A percentile compares a stretch with the other conserved stretches of the same genome.
Evolutionary conservation across 148 eudicot genomes (phyloP).

Genomic region (Camellia japonica): DNA sequence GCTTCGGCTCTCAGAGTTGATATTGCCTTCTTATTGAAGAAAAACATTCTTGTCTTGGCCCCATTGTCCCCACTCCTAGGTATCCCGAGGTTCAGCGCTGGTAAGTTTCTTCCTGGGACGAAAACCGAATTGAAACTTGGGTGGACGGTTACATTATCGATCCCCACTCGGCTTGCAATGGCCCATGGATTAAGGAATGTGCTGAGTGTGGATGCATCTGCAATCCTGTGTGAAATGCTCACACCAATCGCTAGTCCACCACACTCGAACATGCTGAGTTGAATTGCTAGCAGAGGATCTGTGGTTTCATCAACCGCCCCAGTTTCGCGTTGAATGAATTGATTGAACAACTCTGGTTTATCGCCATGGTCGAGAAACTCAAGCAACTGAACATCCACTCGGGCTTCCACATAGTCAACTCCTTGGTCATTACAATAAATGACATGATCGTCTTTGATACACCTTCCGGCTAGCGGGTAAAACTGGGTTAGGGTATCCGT

Average conservation of each 20-base stretch:
- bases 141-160: too few species aligned
- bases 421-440: conserved; percentile 24
- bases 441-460: background rate
- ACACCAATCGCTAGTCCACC: too few species aligned
- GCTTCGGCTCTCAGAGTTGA: background rate
- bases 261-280: too few species aligned
- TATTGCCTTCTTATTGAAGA: background rate
- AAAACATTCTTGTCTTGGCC: background rate
- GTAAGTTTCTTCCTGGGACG: too few species aligned
- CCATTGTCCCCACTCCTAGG: background rate
- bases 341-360: background rate
- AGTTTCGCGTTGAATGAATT: background rate
- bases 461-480: conserved; percentile 26
- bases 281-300: too few species aligned
- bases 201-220: too few species aligned
- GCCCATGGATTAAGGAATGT: too few species aligned
- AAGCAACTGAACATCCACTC: background rate
- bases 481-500: background rate
- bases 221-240: too few species aligned
- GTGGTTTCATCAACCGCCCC: background rate
- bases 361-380: conserved; percentile 5
- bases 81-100: too few species aligned
- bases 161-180: too few species aligned
- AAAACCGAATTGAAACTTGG: too few species aligned
- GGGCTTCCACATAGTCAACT: conserved; percentile 3